Base-by-base conservation (phyloP, 2,329 filamentous ascomycete genomes). In the Botrytis galanthina region DNA sequence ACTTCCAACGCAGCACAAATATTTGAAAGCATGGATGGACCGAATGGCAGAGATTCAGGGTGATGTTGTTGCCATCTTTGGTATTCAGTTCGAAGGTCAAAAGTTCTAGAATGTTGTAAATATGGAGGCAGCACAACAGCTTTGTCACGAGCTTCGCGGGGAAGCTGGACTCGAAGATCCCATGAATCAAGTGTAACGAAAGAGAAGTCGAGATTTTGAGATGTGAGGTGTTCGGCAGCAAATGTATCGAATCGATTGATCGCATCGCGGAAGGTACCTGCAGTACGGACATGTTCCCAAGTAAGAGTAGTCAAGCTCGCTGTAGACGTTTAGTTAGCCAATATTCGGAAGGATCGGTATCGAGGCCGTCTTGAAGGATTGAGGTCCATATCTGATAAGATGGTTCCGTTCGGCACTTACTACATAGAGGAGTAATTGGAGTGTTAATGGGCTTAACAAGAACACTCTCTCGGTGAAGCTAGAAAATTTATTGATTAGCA, bases 381-480 rank as follows among this genome's bases (percentile, higher is more conserved):
- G 69, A 63, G 44, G n/a, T 54, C 32, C 59, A 26, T 64, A 69
- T 63, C 46, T 61, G 59, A 62, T 29, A 18, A 54, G 35, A 48
- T 20, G 29, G 44, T 64, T 22, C 22, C 44, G 35, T 69, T 59
- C 78, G 78, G 79, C 76, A 92, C 95, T 91, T 92, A 98, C 95
- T 99, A 90, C 96, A 99, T 71, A 99, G 89, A 75, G 96, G 96
- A 78, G 96, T 99, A 82, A 99, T 99, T 73, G 96, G 96, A 63
- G 96, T 99, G 85, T 98, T 99, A 85, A 98, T 92, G 7, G 96
- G 96, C 85, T 98, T 98, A 80, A 99, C 96, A 61, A 99, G 92
- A 71, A 98, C 93, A 81, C 93, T 97, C 84, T 98, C 95, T 79
- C 95, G 94, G 84, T 97, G 92, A 79, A 98, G 87, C 96, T 99